Base-by-base conservation (phyloP, 1,284 basidiomycete genomes). In the Leccinum variabile region DNA sequence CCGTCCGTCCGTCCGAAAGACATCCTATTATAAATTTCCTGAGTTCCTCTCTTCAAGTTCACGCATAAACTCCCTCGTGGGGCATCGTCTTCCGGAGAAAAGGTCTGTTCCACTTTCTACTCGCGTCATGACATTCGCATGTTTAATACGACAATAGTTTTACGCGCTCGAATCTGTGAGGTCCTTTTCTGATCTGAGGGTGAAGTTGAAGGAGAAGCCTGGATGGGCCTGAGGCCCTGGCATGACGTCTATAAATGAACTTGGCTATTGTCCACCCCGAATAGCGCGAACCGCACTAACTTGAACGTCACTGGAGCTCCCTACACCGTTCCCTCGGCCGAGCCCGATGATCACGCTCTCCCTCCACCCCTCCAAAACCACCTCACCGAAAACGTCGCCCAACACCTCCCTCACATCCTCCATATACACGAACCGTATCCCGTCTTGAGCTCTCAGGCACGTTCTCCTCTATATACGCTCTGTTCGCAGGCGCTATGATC, bases 341-440 rank as follows among this genome's bases (percentile, higher is more conserved):
- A 28, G 25, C 25, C 25, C 25, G 3, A 25, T 25, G 25, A 28
- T 28, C 3, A 25, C 25, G 3, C 3, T 25, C 25, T 25, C 25
- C 25, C 25, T 28, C 25, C 25, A 28, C 25, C 25, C 25, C 25
- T 28, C 25, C 3, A 28, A 28, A 28, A 28, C 25, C 25, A 28
- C 25, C 25, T 3, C 25, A 28, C 4, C 25, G 25, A 28, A 28
- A 28, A 93, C 91, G 78, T 95, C 93, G 61, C 87, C 82, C 67
- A 96, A 76, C 3, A 97, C 94, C 78, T 97, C 92, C 67, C 83
- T 83, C 59, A 96, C 92, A 70, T 93, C 91, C 72, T 97, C 94
- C 57, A 97, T 95, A 71, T 94, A 97, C 62, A 97, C 92, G 69
- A 98, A 94, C 59, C 88, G 85, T 66, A 97, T 95, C 95, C 95